Evolutionary conservation across 805 yeast genomes (phyloP), one percentile per base, ranked within the genome.

Genomic region (Ascoidea asiatica): DNA sequence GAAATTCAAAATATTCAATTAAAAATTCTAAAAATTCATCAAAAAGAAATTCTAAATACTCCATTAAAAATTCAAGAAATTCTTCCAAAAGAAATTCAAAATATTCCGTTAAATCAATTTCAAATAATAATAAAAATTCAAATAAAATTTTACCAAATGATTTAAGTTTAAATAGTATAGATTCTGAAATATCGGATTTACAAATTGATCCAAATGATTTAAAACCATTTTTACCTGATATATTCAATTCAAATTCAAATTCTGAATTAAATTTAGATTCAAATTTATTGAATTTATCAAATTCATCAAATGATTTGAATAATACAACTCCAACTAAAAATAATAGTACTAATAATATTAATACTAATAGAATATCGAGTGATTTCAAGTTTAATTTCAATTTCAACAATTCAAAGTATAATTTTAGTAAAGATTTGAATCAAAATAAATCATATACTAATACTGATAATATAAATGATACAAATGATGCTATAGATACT

Each of bases 181-280:
- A 47, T 23, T 44, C 47, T 7, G 50, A 47, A 39, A 42, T 47
- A 7, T 40, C 44, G 15, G 50, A 47, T 39, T 35, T 47, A n/a
- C 50, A 47, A 37, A 47, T 47, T 21, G 50, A 47, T 37, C 40
- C 46, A 35, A 43, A 40, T 18, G 50, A 47, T 19, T 37, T 37
- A 18, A 44, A 45, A 37, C 50, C 45, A 7, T 44, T 42, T 40
- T 29, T 47, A 6, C 50, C 50, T 13, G 50, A 45, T 7, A 45
- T 47, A 7, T 45, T 47, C 39, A 19, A 47, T 13, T 37, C 18
- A 5, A 38, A 39, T 35, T 44, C 47, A 4, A 19, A 23, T 11
- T 37, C 18, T 7, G 29, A 39, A 21, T 44, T 45, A 4, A 19
- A 23, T 11, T 23, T 11, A 23, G 11, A 23, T 23, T 7, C 33